Conservation (phyloP, 495 filamentous ascomycete genomes). For the Oidiodendron maius region DNA sequence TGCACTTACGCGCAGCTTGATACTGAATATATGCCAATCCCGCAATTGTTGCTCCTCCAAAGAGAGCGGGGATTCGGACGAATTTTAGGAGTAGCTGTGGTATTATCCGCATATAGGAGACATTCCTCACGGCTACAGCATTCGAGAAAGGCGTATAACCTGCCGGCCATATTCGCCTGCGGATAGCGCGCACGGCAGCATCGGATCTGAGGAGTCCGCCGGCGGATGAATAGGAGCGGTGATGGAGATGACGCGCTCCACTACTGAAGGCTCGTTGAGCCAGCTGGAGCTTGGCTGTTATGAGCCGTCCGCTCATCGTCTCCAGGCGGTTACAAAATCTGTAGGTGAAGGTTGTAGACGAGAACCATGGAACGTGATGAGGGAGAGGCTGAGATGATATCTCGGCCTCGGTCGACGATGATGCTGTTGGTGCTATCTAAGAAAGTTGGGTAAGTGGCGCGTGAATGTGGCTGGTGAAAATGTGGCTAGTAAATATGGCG, state of each 20-base stretch:
- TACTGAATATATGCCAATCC: constrained; percentile 91
- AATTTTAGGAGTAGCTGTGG: constrained; percentile 88
- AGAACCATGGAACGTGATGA: constrained; percentile 14
- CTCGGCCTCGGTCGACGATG: neutral
- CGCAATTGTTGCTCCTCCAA: constrained; percentile 81
- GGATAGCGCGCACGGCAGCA: constrained; percentile 48
- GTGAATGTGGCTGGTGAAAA: constrained; percentile 14
- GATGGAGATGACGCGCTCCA: constrained; percentile 60
- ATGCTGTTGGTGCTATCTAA: neutral
- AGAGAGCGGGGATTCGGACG: constrained; percentile 77
- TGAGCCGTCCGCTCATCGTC: constrained; percentile 77
- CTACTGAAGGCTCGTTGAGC: constrained; percentile 48
- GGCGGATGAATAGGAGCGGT: constrained; percentile 51
- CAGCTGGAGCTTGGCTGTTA: constrained; percentile 58
- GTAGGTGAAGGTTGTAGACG: neutral
- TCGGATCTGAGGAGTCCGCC: constrained; percentile 67
- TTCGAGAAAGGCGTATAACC: constrained; percentile 77
- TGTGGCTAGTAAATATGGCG: constrained; percentile 11
- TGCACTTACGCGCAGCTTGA: constrained; percentile 77
- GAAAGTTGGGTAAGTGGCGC: neutral
- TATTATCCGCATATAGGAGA: constrained; percentile 81
- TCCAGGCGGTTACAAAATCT: constrained; percentile 10
- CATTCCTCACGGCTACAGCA: constrained; percentile 74
- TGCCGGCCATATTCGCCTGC: constrained; percentile 65
- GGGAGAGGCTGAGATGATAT: neutral